Evolutionary conservation across 805 yeast genomes (phyloP).

Genomic region (Metschnikowia amazonensis): DNA sequence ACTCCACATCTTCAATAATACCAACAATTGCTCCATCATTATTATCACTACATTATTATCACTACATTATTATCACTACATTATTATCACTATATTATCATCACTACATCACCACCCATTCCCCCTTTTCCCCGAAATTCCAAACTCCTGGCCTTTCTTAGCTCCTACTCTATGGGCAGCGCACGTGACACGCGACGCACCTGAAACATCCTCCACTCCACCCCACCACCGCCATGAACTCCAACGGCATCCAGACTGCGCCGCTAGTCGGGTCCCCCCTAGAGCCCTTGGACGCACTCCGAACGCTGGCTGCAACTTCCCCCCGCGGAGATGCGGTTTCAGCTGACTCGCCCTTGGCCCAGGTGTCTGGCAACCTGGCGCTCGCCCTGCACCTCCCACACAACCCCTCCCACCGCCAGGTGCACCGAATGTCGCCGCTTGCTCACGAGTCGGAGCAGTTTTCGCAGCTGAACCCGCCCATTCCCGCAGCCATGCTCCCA

Average conservation of each 20-base stretch:
- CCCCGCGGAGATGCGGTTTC: slow-evolving; percentile 13
- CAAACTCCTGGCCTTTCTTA: too few species aligned
- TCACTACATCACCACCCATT: too few species aligned
- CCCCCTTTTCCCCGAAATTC: too few species aligned
- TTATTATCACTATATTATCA: too few species aligned
- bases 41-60: too few species aligned
- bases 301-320: slow-evolving; percentile 10
- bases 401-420: slow-evolving; percentile 5
- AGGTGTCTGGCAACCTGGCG: not conserved
- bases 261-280: slow-evolving; percentile 13
- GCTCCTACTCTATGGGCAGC: too few species aligned
- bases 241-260: slow-evolving; percentile 14
- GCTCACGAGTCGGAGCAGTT: slow-evolving; percentile 1
- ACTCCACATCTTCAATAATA: too few species aligned
- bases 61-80: too few species aligned
- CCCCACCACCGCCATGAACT: slow-evolving; percentile 9
- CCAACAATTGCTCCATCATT: too few species aligned
- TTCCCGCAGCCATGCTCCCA: slow-evolving; percentile 6
- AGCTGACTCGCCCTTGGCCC: slow-evolving; percentile 5
- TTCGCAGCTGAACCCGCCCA: not conserved
- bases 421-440: slow-evolving; percentile 13
- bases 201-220: not conserved
- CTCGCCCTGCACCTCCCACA: slow-evolving; percentile 5
- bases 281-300: slow-evolving; percentile 17
- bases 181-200: slow-evolving; percentile 3